Base-by-base conservation (phyloP, 2,329 filamentous ascomycete species). In the Aspergillus quadrilineatus region DNA sequence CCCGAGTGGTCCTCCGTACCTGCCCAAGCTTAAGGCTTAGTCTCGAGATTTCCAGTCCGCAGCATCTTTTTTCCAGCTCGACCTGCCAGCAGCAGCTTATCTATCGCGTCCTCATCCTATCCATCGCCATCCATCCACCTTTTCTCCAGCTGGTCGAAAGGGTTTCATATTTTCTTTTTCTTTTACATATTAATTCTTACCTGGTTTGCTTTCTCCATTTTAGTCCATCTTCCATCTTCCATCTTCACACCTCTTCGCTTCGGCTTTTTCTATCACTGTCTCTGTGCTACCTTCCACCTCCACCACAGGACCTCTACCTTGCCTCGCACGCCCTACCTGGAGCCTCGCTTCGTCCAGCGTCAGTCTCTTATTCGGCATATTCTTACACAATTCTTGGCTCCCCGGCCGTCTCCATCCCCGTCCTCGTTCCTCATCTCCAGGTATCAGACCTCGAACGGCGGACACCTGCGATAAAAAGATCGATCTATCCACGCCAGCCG, bases 31-130 rank as follows among this genome's bases (percentile, higher is more conserved):
- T 50, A 50, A 43, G 48, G 34, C 37, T 47, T 47, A 47, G 44
- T 29, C 29, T 47, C 29, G 34, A 36, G 44, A 47, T 47, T 45
- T 45, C 43, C 37, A 41, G 37, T 57, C 60, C 63, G 62, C 59
- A 63, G 59, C 62, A 64, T 60, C 59, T 58, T 64, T 62, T 64
- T 61, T 60, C 57, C 56, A 62, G 60, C 53, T 59, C 47, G 48
- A 59, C 58, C 53, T 52, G 32, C 26, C 22, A 22, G 22, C 22
- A 22, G 22, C 52, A 50, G 46, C 53, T 44, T 43, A 47, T 50
- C 39, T 42, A 41, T 47, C 51, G 15, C 37, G 15, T 39, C 39
- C 26, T 41, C 41, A 7, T 41, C 36, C 15, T 44, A 42, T 17
- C 15, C 15, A 47, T 54, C 55, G 50, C 57, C 60, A 57, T 58